Evolutionary conservation across 1,139 yeast species (phyloP), one percentile per base, ranked within the genome.

Genomic region (Hanseniaspora gamundiae): DNA sequence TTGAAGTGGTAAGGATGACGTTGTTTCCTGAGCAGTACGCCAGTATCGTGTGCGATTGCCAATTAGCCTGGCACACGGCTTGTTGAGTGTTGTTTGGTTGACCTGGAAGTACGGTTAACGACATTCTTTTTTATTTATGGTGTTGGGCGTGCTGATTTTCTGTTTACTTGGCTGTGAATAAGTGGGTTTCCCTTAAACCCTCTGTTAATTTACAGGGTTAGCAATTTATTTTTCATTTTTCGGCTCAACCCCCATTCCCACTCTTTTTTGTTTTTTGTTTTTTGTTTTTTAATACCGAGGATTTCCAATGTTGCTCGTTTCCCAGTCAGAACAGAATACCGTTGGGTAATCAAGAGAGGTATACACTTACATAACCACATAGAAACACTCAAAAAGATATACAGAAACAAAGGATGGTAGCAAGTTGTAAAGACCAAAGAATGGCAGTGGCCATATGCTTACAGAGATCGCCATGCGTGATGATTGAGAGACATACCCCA

Each of bases 401-500:
- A n/a, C n/a, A n/a, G n/a, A n/a, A n/a, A n/a, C n/a, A n/a, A n/a
- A n/a, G n/a, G n/a, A 60, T 60, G 65, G 64, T 57, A 40, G 64
- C 64, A 47, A 87, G 95, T 71, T 91, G 98, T 64, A 81, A 84
- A 57, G 98, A 91, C 62, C 93, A 88, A 57, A 76, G 87, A 56
- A 85, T 77, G 55, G 95, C 94, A 14, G 86, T 91, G 49, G 97
- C 97, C 7, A 80, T 91, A 21, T 91, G 98, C 59, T 71, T 91
- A 42, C 98, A 91, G 61, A 71, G 96, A 60, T 87, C 97, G 4
- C 97, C 97, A 14, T 91, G 98, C 63, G 98, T 91, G 45, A 73
- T 91, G 67, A 74, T 91, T 35, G 85, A 91, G 51, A 70, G 98
- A 51, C 74, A 91, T 62, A 84, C 87, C 2, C 98, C 98, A 4